phyloP scores from a whole-genome alignment of 371 early-diverging fungal species.

The Mortierella sp. region DNA sequence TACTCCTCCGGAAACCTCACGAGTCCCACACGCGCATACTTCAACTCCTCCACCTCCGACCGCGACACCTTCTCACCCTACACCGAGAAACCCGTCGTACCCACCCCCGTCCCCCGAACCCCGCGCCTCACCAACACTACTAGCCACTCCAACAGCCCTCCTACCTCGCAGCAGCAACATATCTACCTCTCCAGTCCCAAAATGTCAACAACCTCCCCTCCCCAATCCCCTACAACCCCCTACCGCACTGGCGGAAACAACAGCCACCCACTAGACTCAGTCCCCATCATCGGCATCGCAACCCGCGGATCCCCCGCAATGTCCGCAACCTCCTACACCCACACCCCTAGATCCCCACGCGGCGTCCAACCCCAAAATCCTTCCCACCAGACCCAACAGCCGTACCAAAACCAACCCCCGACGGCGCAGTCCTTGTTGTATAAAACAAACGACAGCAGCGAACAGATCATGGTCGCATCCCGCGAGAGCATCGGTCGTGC shows the following conservation, averaged over 20 bases:
- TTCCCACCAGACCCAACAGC: background rate
- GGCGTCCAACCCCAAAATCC: conserved; percentile 11
- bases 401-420: background rate
- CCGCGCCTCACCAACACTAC: conserved; percentile 23
- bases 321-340: conserved; percentile 11
- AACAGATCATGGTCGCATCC: conserved; percentile 27
- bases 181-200: conserved; percentile 25
- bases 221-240: conserved; percentile 15
- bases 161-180: conserved; percentile 22
- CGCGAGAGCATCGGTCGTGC: conserved; percentile 15
- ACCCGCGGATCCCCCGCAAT: conserved; percentile 25
- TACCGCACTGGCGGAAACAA: conserved; percentile 3
- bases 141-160: background rate
- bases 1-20: conserved; percentile 27
- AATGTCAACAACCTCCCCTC: conserved; percentile 7
- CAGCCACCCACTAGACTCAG: conserved; percentile 10
- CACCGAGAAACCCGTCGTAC: conserved; percentile 42
- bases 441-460: conserved; percentile 28
- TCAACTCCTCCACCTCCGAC: background rate
- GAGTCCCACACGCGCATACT: conserved; percentile 16
- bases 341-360: conserved; percentile 11
- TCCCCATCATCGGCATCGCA: conserved; percentile 32
- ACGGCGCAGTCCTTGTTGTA: background rate
- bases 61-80: conserved; percentile 3
- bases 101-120: conserved; percentile 36